Evolutionary conservation across 805 yeast species (phyloP).

Genomic region (Wickerhamomyces pijperi): DNA sequence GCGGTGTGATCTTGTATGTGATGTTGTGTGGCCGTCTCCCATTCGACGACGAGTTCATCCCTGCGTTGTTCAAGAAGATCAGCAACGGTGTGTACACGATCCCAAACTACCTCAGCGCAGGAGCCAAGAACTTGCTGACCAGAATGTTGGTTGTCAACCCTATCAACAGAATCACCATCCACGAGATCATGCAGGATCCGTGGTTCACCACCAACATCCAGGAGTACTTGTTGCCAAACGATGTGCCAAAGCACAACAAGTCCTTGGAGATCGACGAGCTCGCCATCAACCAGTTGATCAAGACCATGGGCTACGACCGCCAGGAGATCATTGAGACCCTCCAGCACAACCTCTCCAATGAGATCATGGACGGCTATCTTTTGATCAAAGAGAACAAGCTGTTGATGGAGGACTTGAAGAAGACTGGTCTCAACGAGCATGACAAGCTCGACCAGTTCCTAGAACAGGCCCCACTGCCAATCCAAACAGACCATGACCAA

Average conservation of each 20-base stretch:
- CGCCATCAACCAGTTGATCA: conserved; percentile 60
- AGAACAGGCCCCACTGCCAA: conserved; percentile 52
- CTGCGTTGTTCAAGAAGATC: conserved; percentile 85
- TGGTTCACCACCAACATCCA: conserved; percentile 84
- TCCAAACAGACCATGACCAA: conserved; percentile 10
- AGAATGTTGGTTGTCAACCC: conserved; percentile 94
- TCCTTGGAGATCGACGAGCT: conserved; percentile 46
- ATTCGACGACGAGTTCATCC: conserved; percentile 92
- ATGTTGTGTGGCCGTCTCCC: conserved; percentile 95
- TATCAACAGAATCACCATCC: conserved; percentile 82
- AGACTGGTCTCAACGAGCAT: conserved; percentile 21
- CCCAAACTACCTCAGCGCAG: conserved; percentile 77
- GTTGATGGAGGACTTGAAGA: conserved; percentile 55
- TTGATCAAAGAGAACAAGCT: conserved; percentile 71
- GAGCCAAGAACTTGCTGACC: conserved; percentile 74
- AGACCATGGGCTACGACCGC: conserved; percentile 81
- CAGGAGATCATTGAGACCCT: conserved; percentile 74
- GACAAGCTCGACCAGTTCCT: conserved; percentile 47
- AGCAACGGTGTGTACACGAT: conserved; percentile 86
- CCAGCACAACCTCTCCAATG: conserved; percentile 48
- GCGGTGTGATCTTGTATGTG: conserved; percentile 90
- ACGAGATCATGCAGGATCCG: conserved; percentile 85
- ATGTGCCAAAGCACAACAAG: conserved; percentile 20
- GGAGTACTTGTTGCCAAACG: conserved; percentile 57
- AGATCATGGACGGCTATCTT: conserved; percentile 78